phyloP scores from a whole-genome alignment of 202 grass and related monocot genomes.

The Schoenoplectus tabernaemontani region DNA sequence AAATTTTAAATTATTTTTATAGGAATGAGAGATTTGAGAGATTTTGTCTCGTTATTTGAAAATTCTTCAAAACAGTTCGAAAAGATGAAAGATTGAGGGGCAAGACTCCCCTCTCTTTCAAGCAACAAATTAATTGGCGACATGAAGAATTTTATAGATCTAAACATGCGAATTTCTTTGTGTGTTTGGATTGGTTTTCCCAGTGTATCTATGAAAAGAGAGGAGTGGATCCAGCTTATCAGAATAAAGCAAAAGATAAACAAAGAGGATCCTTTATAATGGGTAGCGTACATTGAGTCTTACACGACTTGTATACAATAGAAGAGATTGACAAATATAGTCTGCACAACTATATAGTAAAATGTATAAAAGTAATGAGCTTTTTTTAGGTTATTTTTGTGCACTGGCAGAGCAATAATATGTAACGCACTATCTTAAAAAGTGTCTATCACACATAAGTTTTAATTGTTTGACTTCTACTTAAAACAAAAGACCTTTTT shows the following conservation, averaged over 20 bases:
- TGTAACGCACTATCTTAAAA: not conserved
- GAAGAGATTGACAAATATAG: too few relatives aligned
- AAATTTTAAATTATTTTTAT: not conserved
- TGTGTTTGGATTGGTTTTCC: not conserved
- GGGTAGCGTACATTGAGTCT: too few relatives aligned
- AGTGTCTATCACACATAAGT: too few relatives aligned
- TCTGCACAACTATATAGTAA: too few relatives aligned
- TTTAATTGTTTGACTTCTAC: too few relatives aligned
- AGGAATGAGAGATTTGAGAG: not conserved
- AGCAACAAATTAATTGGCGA: too few relatives aligned
- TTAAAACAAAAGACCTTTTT: too few relatives aligned
- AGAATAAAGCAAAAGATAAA: slow-evolving; percentile 22
- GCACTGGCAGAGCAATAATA: not conserved
- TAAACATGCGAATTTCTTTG: not conserved
- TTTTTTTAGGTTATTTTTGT: not conserved
- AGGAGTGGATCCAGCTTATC: not conserved
- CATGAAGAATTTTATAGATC: slow-evolving; percentile 3
- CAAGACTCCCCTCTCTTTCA: not conserved
- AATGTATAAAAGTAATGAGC: not conserved
- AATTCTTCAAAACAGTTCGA: not conserved
- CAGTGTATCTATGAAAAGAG: not conserved
- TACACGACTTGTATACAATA: too few relatives aligned
- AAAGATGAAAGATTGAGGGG: not conserved
- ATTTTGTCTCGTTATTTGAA: not conserved
- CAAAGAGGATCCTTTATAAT: too few relatives aligned